phyloP scores from a whole-genome alignment of 495 filamentous ascomycete genomes.

The Aspergillus incahuasiensis region DNA sequence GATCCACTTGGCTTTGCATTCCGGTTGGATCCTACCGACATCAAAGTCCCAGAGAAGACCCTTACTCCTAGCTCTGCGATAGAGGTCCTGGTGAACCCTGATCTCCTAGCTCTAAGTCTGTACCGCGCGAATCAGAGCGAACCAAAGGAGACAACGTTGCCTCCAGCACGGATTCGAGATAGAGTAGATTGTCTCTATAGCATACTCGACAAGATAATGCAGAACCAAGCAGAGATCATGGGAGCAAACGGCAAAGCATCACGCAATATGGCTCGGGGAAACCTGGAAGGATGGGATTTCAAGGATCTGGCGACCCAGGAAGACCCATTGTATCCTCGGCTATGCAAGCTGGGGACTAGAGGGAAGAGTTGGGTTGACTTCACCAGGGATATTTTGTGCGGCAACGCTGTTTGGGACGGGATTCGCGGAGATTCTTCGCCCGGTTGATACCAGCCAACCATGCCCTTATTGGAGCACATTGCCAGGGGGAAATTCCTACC shows the following conservation, averaged over 20 bases:
- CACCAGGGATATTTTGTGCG: constrained; percentile 5
- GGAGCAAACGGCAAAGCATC: background rate
- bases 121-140: too few relatives aligned
- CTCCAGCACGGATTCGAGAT: constrained; percentile 17
- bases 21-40: background rate
- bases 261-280: constrained; percentile 8
- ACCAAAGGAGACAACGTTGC: constrained; percentile 1
- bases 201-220: constrained; percentile 25
- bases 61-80: constrained; percentile 11
- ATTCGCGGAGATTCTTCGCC: background rate
- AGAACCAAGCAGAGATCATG: constrained; percentile 15
- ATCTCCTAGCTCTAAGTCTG: constrained; percentile 19
- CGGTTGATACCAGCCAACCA: background rate
- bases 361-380: constrained; percentile 29
- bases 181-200: constrained; percentile 16
- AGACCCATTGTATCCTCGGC: constrained; percentile 21
- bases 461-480: constrained; percentile 23
- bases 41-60: background rate
- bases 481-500: constrained; percentile 23
- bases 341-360: constrained; percentile 13
- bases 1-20: constrained; percentile 17
- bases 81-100: constrained; percentile 12
- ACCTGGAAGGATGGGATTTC: constrained; percentile 33
- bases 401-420: background rate
- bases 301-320: constrained; percentile 20